Evolutionary conservation across 2,329 filamentous ascomycete genomes (phyloP).

Genomic region (Alternaria infectoria): DNA sequence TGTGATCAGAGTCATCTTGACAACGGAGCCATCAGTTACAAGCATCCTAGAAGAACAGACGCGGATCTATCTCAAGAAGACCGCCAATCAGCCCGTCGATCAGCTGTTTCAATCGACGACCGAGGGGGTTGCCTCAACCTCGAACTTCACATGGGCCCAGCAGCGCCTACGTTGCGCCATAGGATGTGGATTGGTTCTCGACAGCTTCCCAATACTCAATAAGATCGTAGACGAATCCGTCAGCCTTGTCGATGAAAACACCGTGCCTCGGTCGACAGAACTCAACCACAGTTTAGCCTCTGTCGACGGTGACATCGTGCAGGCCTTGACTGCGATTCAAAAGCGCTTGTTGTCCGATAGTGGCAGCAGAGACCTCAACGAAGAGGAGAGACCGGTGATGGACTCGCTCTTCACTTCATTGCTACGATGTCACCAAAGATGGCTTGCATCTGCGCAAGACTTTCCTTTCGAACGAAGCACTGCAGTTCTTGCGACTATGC

Average conservation of each 20-base stretch:
- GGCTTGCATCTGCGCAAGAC: slow-evolving; percentile 10
- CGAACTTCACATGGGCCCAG: slow-evolving; percentile 1
- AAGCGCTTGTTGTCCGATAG: slow-evolving; percentile 21
- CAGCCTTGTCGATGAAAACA: background rate
- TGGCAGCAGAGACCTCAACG: background rate
- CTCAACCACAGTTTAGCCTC: slow-evolving; percentile 30
- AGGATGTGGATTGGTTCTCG: background rate
- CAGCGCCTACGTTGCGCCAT: slow-evolving; percentile 1
- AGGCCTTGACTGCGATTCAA: slow-evolving; percentile 47
- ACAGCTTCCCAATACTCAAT: background rate
- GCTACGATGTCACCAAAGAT: background rate
- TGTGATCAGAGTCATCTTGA: slow-evolving; percentile 40
- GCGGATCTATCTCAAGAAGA: background rate
- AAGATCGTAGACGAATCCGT: background rate
- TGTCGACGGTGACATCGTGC: slow-evolving; percentile 49
- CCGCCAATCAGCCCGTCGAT: background rate
- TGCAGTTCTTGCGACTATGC: slow-evolving; percentile 4
- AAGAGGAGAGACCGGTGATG: background rate
- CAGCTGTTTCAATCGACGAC: background rate
- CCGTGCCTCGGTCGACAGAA: background rate
- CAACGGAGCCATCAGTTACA: background rate
- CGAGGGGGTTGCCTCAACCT: background rate
- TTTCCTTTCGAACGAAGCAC: slow-evolving; percentile 26
- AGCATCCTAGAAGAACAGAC: background rate
- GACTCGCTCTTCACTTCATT: background rate